A percentile compares a stretch with the other conserved stretches of the same genome.
Evolutionary conservation across 73 alveolate genomes (phyloP).

Genomic region (Stentor coeruleus): DNA sequence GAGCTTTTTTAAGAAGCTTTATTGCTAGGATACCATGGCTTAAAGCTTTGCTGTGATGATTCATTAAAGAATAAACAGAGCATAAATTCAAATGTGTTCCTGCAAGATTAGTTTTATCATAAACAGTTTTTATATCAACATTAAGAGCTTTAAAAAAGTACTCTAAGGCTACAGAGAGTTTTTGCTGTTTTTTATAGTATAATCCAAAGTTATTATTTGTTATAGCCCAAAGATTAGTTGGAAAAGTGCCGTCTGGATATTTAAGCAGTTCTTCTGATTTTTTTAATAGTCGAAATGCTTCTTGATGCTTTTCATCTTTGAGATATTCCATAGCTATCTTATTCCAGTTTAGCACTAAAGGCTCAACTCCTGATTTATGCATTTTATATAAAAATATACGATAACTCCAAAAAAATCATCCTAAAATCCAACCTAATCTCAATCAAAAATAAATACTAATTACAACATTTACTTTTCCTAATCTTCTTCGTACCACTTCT

Average conservation of each 20-base stretch:
- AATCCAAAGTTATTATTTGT: slow-evolving; percentile 40
- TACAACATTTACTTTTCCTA: too few relatives aligned
- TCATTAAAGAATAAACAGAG: background rate
- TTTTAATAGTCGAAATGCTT: background rate
- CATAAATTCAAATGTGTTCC: slow-evolving; percentile 31
- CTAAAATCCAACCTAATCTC: too few relatives aligned
- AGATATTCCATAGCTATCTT: background rate
- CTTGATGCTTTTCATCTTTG: background rate
- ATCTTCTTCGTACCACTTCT: too few relatives aligned
- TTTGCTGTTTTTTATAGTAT: slow-evolving; percentile 27
- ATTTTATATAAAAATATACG: too few relatives aligned
- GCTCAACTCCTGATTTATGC: background rate
- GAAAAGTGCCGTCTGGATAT: background rate
- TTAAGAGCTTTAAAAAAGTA: slow-evolving; percentile 32
- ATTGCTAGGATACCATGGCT: slow-evolving; percentile 21
- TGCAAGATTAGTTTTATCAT: slow-evolving; percentile 22
- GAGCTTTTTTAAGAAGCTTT: background rate
- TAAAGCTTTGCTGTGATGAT: background rate
- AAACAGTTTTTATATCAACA: slow-evolving; percentile 5
- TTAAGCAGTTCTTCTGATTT: slow-evolving; percentile 2
- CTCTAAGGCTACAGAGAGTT: slow-evolving; percentile 29
- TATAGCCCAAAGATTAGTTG: background rate
- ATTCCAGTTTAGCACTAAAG: slow-evolving; percentile 17
- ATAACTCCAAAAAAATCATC: too few relatives aligned
- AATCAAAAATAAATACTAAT: too few relatives aligned